These are phyloP conservation scores for Ramularia endophylla DNA, from an alignment of 2,329 filamentous ascomycete species.

Conservation along the genomic window DNA sequence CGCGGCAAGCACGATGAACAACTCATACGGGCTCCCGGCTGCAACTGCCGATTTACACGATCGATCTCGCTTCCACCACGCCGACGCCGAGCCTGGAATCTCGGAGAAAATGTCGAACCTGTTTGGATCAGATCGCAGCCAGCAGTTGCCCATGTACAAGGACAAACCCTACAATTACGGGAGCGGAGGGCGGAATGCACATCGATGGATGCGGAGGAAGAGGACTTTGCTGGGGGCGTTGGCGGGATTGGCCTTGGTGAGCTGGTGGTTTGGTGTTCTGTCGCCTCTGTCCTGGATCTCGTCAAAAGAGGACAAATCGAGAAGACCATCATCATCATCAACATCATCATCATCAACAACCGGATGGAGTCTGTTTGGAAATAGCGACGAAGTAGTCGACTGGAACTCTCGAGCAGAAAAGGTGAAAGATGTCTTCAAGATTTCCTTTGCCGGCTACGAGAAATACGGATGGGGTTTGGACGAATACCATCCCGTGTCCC, in stretches of 20 bases:
- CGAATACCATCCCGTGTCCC: slow-evolving; percentile 77
- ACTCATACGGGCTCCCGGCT: slow-evolving; percentile 16
- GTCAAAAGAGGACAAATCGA: slow-evolving; percentile 29
- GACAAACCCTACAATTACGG: slow-evolving; percentile 85
- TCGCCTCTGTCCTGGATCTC: slow-evolving; percentile 31
- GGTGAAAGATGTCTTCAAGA: slow-evolving; percentile 82
- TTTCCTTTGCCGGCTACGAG: slow-evolving; percentile 91
- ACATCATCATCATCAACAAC: neutral
- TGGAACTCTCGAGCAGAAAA: slow-evolving; percentile 73
- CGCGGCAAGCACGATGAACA: slow-evolving; percentile 12
- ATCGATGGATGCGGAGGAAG: slow-evolving; percentile 48
- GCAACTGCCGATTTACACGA: slow-evolving; percentile 10
- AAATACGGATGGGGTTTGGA: slow-evolving; percentile 95
- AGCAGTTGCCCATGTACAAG: slow-evolving; percentile 87
- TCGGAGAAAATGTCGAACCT: slow-evolving; percentile 59
- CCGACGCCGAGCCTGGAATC: slow-evolving; percentile 32
- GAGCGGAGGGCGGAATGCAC: slow-evolving; percentile 45
- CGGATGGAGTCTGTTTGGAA: slow-evolving; percentile 51
- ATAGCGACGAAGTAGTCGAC: slow-evolving; percentile 45
- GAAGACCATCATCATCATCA: slow-evolving; percentile 18
- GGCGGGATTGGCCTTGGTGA: slow-evolving; percentile 51
- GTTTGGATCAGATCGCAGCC: slow-evolving; percentile 53
- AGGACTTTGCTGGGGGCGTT: slow-evolving; percentile 52
- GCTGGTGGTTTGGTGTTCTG: slow-evolving; percentile 64
- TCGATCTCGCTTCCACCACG: slow-evolving; percentile 17